Percentiles rank a stretch among this genome's conserved stretches.
Evolutionary conservation across 78 protist species (phyloP).

Genomic region (slime mould (Dictyostelium discoideum)): DNA sequence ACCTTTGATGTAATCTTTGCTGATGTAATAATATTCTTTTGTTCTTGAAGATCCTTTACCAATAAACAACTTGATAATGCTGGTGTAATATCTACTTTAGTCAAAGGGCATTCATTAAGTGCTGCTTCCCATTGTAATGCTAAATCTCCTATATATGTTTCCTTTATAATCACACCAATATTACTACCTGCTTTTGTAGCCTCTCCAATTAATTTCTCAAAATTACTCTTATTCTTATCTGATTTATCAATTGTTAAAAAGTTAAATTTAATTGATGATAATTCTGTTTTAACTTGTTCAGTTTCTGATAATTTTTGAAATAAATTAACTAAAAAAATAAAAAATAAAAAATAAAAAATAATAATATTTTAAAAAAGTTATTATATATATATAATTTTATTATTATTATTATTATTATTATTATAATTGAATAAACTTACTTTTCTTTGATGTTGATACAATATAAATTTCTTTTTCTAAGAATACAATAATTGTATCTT

Average conservation of each 20-base stretch:
- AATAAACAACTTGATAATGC: constrained; percentile 57
- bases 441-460: constrained; percentile 70
- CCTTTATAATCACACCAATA: constrained; percentile 65
- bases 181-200: constrained; percentile 48
- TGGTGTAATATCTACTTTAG: constrained; percentile 40
- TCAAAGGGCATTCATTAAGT: constrained; percentile 7
- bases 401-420: not conserved
- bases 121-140: constrained; percentile 60
- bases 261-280: not conserved
- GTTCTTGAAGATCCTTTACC: constrained; percentile 73
- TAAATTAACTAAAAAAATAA: constrained; percentile 7
- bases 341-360: not conserved
- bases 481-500: constrained; percentile 83
- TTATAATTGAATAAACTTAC: constrained; percentile 14
- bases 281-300: not conserved
- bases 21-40: constrained; percentile 51
- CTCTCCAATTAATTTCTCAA: constrained; percentile 44
- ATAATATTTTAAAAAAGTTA: too few species aligned
- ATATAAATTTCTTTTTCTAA: constrained; percentile 53
- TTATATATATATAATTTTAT: too few species aligned
- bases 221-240: constrained; percentile 52
- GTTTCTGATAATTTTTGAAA: constrained; percentile 34
- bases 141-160: constrained; percentile 61
- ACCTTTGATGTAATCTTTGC: constrained; percentile 68
- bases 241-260: constrained; percentile 16